These are phyloP conservation scores for Quercus wislizeni DNA, from an alignment of 306 rosid genomes.

Conservation along the genomic window DNA sequence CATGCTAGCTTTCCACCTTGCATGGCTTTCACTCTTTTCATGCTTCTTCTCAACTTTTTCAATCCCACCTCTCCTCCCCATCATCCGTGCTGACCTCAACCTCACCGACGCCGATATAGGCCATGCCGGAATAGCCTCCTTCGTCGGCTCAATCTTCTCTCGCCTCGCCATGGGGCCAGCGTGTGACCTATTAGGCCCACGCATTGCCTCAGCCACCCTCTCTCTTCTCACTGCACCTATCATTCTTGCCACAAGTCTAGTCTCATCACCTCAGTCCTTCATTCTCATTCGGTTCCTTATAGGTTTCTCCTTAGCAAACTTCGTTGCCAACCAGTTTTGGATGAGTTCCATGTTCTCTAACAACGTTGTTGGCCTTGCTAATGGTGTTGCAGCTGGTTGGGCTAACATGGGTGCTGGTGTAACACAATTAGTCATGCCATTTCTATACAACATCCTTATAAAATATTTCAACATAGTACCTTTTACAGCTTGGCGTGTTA, in stretches of 20 bases:
- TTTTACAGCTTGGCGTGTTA: conserved; percentile 47
- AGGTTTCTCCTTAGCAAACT: conserved; percentile 53
- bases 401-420: conserved; percentile 56
- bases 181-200: conserved; percentile 55
- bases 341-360: conserved; percentile 62
- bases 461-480: conserved; percentile 30
- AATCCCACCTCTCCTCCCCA: conserved; percentile 57
- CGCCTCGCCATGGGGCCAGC: conserved; percentile 62
- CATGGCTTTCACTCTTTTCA: conserved; percentile 63
- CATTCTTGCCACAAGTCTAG: conserved; percentile 39
- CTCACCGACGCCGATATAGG: conserved; percentile 42
- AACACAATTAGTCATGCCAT: conserved; percentile 59
- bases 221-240: conserved; percentile 55
- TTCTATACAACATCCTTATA: conserved; percentile 32
- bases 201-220: conserved; percentile 47
- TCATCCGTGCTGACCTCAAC: conserved; percentile 50
- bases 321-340: conserved; percentile 66
- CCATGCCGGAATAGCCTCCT: conserved; percentile 47
- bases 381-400: conserved; percentile 66
- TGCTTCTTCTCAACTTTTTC: conserved; percentile 68
- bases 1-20: conserved; percentile 63
- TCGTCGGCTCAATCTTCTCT: conserved; percentile 56
- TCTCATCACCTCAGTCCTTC: conserved; percentile 39
- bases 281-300: conserved; percentile 44
- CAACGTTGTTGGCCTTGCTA: conserved; percentile 49